Base-by-base conservation (phyloP, 352 stramenopile species). In the Phytophthora agathidicida region DNA sequence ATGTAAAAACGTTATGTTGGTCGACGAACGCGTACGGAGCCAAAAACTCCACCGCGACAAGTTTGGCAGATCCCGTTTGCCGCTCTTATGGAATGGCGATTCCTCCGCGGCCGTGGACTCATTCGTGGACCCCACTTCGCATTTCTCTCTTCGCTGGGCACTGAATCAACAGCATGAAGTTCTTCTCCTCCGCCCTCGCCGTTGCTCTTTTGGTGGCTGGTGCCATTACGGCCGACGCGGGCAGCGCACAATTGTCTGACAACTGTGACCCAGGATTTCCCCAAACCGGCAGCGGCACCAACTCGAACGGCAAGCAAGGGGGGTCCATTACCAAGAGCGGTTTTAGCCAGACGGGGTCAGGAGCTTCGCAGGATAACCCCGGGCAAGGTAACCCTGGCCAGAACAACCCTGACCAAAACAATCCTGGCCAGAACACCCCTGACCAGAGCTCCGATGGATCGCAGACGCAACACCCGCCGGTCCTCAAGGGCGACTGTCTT, bases 401-500 rank as follows among this genome's bases (percentile, higher is more conserved):
- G 45, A 20, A 43, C 31, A 33, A 16, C 16, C 31, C n/a, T 9
- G 31, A 42, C 28, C 26, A 50, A 27, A 27, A 27, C 43, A 47
- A 58, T 14, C 48, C 48, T 8, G 31, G 32, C 16, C 53, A 62
- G 23, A 36, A 39, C 22, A 48, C 9, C 7, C 19, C 42, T 6
- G 37, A 46, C 22, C 50, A 60, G n/a, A 60, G 39, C 38, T 37
- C 39, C 10, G 50, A 60, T 5, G 39, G 50, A 45, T 52, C 39
- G 3, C 38, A 35, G 22, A 50, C 30, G 7, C 42, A 62, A 41
- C 14, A 13, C 7, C 36, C 44, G 7, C 44, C 54, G 9, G 44
- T 45, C 5, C 47, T 50, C 19, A 42, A 59, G 17, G 56, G 46
- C n/a, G 46, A 59, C 11, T 72, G 67, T 47, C 45, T 54, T 31